Percentiles rank a stretch among this genome's conserved stretches.
phyloP scores from a whole-genome alignment of 2,329 filamentous ascomycete species.

The Aspergillus ruber region DNA sequence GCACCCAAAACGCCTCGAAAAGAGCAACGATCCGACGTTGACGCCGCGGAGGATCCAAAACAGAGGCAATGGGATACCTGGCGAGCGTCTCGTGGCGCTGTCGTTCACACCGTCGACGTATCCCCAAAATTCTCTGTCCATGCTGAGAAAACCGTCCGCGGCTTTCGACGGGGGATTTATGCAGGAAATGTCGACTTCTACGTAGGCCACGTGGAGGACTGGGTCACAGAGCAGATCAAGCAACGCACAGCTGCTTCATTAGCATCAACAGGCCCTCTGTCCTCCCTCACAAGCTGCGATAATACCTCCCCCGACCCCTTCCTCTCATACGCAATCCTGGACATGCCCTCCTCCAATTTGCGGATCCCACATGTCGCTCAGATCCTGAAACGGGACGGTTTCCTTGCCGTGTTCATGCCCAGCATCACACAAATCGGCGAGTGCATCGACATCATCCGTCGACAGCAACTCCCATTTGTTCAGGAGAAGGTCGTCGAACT shows the following conservation, averaged over 20 bases:
- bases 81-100: constrained; percentile 52
- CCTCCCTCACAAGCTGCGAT: constrained; percentile 12
- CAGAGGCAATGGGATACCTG: constrained; percentile 41
- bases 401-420: constrained; percentile 66
- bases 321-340: constrained; percentile 64
- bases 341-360: constrained; percentile 59
- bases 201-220: constrained; percentile 58
- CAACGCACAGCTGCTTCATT: constrained; percentile 21
- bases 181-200: constrained; percentile 67
- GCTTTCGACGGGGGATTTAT: constrained; percentile 66
- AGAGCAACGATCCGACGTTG: constrained; percentile 5
- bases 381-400: constrained; percentile 58
- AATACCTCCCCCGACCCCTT: constrained; percentile 65
- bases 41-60: constrained; percentile 7
- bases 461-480: constrained; percentile 49
- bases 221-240: constrained; percentile 50
- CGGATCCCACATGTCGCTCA: constrained; percentile 41
- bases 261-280: constrained; percentile 7
- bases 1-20: constrained; percentile 12
- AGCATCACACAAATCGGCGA: constrained; percentile 71
- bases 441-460: constrained; percentile 51
- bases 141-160: constrained; percentile 58
- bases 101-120: constrained; percentile 70
- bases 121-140: constrained; percentile 56
- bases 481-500: constrained; percentile 42